Conservation (phyloP, 1,284 basidiomycete species). For the Irpex sp. region DNA sequence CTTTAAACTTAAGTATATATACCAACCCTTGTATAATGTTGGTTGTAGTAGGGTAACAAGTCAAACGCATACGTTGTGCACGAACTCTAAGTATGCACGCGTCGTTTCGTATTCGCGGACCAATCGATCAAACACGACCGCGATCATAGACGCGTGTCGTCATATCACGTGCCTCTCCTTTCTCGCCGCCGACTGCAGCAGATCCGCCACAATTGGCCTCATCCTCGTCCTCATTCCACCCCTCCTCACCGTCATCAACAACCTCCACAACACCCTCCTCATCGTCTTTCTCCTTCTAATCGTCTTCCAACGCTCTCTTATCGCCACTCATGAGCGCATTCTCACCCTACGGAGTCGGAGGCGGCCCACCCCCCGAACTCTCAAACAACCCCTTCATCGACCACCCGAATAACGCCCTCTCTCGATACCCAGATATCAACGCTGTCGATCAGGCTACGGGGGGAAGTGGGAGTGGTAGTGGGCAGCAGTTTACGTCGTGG, state of each 20-base stretch:
- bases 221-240: no score
- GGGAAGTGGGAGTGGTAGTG: neutral
- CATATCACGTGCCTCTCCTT: neutral
- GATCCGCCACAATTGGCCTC: no score
- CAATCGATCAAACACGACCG: no score
- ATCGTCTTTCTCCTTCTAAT: neutral
- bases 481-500: slow-evolving; percentile 26
- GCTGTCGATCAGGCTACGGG: slow-evolving; percentile 14
- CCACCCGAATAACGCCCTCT: slow-evolving; percentile 26
- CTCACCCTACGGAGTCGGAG: slow-evolving; percentile 20
- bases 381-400: slow-evolving; percentile 37
- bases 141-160: neutral
- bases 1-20: no score
- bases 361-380: slow-evolving; percentile 27
- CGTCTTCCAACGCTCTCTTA: neutral
- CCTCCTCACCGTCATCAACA: no score
- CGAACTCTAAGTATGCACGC: no score
- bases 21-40: no score
- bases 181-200: neutral
- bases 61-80: no score
- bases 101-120: no score
- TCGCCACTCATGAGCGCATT: slow-evolving; percentile 13
- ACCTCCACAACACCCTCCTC: no score
- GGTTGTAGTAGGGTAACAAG: no score
- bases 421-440: slow-evolving; percentile 30